Evolutionary conservation across 805 yeast species (phyloP), one percentile per base, ranked within the genome.

Genomic region (Zygosaccharomyces bisporus): DNA sequence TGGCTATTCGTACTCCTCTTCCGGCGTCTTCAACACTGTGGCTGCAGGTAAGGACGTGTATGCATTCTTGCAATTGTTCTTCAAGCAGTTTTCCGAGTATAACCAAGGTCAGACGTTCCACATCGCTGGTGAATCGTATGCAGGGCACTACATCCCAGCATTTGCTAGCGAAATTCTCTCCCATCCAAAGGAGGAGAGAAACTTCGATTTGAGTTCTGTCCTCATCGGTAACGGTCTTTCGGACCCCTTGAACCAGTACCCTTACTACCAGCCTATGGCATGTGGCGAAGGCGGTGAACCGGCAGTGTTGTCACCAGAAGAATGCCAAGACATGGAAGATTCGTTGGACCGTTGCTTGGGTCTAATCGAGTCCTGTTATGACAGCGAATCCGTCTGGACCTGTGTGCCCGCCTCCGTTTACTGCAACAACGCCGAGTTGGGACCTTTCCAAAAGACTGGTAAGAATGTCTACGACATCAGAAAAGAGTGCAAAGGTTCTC

Each of bases 111-210:
- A 76, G 44, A 77, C 75, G 41, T 86, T 89, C 76, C 95, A 88
- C 66, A 85, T 89, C 62, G 83, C 96, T 34, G 96, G 96, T 54
- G 96, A 89, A 63, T 84, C 95, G 6, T 89, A 90, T 60, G 96
- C 91, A 14, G 96, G 97, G 40, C 95, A 88, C 61, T 90, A 91
- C 68, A 85, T 90, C 53, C 99, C 99, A 16, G 86, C 77, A 7
- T 86, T 89, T 67, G 95, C 95, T 6, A 64, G 77, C 46, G 95
- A 87, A 65, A 87, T 89, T 55, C 69, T 86, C 56, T 70, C 77
- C 31, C 87, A 85, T 57, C 72, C 76, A 18, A 62, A 57, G 17
- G 67, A 67, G 32, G 83, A 81, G n/a, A 69, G 80, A 52, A 61
- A 67, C 56, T 82, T 82, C 67, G 75, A 84, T 56, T 74, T 87